Evolutionary conservation across 2,329 filamentous ascomycete genomes (phyloP).

Genomic region (Colletotrichum incanum): DNA sequence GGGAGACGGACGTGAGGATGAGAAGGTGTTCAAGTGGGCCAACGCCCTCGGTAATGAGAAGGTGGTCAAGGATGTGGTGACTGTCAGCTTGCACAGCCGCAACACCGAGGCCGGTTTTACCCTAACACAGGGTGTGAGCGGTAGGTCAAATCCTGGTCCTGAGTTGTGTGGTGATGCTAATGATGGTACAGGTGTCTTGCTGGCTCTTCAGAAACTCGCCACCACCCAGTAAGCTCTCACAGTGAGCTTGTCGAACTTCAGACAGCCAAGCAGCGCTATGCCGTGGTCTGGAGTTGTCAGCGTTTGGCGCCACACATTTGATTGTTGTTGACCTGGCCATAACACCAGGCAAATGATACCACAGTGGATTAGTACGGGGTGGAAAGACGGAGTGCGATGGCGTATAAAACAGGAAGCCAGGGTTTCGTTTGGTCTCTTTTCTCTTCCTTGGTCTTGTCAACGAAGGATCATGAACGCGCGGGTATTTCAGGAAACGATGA

Average conservation of each 20-base stretch:
- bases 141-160: constrained; percentile 65
- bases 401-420: constrained; percentile 40
- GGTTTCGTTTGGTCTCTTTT: constrained; percentile 22
- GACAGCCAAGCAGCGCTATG: not conserved
- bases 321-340: constrained; percentile 34
- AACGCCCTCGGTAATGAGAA: constrained; percentile 78
- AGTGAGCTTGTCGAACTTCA: not conserved
- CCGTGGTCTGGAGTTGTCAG: not conserved
- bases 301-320: constrained; percentile 21
- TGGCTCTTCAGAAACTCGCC: constrained; percentile 60
- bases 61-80: constrained; percentile 79
- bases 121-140: constrained; percentile 91
- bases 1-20: constrained; percentile 93
- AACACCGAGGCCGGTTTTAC: constrained; percentile 92
- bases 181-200: constrained; percentile 56
- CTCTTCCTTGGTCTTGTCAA: not conserved
- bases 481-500: constrained; percentile 28
- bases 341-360: constrained; percentile 41
- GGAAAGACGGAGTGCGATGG: constrained; percentile 29
- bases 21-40: constrained; percentile 95
- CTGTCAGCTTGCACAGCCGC: constrained; percentile 87
- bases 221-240: constrained; percentile 23
- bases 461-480: constrained; percentile 9
- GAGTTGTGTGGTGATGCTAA: not conserved
- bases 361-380: constrained; percentile 31